Percentiles rank a stretch among this genome's conserved stretches.
phyloP scores from a whole-genome alignment of 257 asterid genomes.

The Sherardia arvensis region DNA sequence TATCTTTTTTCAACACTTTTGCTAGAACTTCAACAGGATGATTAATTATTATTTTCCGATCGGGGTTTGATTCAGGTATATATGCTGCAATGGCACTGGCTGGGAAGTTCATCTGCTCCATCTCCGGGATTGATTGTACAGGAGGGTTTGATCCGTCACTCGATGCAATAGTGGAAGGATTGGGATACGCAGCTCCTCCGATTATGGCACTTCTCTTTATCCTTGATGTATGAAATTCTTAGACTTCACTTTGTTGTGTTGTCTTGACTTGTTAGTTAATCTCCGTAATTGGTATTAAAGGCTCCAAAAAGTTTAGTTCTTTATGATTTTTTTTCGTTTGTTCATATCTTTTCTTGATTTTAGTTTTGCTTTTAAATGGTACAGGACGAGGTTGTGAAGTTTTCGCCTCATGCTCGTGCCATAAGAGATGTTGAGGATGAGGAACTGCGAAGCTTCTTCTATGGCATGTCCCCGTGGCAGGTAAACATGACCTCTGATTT shows the following conservation, averaged over 20 bases:
- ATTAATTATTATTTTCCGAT: background rate
- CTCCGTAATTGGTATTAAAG: background rate
- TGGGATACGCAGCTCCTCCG: constrained; percentile 97
- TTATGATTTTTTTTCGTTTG: background rate
- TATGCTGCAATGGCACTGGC: constrained; percentile 91
- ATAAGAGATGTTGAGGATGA: constrained; percentile 95
- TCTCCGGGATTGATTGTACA: constrained; percentile 67
- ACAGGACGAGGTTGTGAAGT: constrained; percentile 91
- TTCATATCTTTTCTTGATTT: too few relatives aligned
- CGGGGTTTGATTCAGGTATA: constrained; percentile 39
- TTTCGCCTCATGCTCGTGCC: constrained; percentile 97
- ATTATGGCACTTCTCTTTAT: constrained; percentile 91
- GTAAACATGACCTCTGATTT: constrained; percentile 22
- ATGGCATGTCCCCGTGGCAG: constrained; percentile 99
- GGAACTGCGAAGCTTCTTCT: constrained; percentile 72
- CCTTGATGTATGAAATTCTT: constrained; percentile 53
- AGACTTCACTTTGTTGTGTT: background rate
- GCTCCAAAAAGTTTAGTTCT: background rate
- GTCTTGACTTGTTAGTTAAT: background rate
- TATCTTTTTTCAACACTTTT: background rate
- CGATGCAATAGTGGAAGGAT: constrained; percentile 74
- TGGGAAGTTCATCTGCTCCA: constrained; percentile 86
- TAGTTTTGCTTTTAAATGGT: background rate
- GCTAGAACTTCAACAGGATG: background rate
- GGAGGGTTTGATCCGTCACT: constrained; percentile 80